phyloP scores from a whole-genome alignment of 2,329 filamentous ascomycete species.

The Rhexocercosporidium sp. region DNA sequence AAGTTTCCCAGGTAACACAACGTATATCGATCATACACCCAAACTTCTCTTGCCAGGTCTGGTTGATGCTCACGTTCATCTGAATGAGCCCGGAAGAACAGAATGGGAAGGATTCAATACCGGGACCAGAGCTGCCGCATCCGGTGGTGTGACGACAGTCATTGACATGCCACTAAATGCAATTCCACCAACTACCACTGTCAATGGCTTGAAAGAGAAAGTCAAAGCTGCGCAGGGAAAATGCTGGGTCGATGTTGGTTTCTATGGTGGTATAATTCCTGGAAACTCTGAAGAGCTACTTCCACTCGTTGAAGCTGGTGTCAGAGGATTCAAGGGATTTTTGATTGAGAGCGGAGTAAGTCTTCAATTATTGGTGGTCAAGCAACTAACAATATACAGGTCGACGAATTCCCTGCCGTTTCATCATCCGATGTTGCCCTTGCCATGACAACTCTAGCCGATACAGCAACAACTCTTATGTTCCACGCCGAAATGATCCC shows the following conservation, averaged over 20 bases:
- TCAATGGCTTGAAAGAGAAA: conserved; percentile 83
- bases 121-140: conserved; percentile 90
- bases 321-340: conserved; percentile 97
- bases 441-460: conserved; percentile 80
- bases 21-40: conserved; percentile 85
- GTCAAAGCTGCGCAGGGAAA: conserved; percentile 81
- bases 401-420: conserved; percentile 96
- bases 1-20: conserved; percentile 73
- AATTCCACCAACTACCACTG: conserved; percentile 92
- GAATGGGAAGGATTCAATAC: conserved; percentile 99
- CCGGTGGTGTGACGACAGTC: conserved; percentile 94
- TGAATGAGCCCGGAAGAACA: conserved; percentile 94
- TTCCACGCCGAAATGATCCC: conserved; percentile 99
- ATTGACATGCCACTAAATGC: conserved; percentile 98
- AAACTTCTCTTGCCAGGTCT: conserved; percentile 86
- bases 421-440: conserved; percentile 76
- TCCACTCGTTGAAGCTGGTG: conserved; percentile 81
- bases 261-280: conserved; percentile 93
- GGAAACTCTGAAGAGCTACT: conserved; percentile 83
- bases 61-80: conserved; percentile 95
- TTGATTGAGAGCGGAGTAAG: conserved; percentile 93
- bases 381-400: conserved; percentile 54
- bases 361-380: conserved; percentile 33
- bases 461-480: conserved; percentile 90
- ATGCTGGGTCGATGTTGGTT: conserved; percentile 99